A percentile compares a stretch with the other conserved stretches of the same genome.
Evolutionary conservation across 176 grass and related monocot genomes (phyloP).

Genomic region (Rhynchospora tenuis): DNA sequence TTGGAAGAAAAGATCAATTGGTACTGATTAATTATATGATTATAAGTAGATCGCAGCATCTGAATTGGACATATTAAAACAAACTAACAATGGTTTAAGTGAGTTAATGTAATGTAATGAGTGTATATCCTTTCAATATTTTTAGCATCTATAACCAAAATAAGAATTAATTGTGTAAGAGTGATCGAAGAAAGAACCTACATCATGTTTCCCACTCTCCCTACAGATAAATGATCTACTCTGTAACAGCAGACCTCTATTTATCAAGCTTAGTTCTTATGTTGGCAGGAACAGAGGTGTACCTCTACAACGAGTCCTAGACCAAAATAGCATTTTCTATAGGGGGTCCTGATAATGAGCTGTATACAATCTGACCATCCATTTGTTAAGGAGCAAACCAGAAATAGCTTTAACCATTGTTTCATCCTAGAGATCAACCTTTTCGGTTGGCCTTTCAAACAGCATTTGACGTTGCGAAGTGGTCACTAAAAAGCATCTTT

Average conservation of each 20-base stretch:
- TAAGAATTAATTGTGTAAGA: no score
- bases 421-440: background rate
- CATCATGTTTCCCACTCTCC: no score
- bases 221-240: no score
- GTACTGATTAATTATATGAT: background rate
- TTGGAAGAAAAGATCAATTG: no score
- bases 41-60: no score
- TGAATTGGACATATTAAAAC: background rate
- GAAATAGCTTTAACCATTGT: background rate
- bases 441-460: background rate
- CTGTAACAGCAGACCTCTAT: no score
- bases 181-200: no score
- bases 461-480: background rate
- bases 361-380: background rate
- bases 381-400: background rate
- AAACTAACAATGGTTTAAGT: background rate
- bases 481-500: background rate
- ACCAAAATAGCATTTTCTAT: no score
- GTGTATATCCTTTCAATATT: background rate
- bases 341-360: no score
- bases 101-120: background rate
- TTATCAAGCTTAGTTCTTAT: no score
- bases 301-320: background rate
- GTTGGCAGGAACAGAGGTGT: background rate
- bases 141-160: no score